These are phyloP conservation scores for Eimeria mitis DNA, from an alignment of 169 alveolate genomes.

Conservation along the genomic window DNA sequence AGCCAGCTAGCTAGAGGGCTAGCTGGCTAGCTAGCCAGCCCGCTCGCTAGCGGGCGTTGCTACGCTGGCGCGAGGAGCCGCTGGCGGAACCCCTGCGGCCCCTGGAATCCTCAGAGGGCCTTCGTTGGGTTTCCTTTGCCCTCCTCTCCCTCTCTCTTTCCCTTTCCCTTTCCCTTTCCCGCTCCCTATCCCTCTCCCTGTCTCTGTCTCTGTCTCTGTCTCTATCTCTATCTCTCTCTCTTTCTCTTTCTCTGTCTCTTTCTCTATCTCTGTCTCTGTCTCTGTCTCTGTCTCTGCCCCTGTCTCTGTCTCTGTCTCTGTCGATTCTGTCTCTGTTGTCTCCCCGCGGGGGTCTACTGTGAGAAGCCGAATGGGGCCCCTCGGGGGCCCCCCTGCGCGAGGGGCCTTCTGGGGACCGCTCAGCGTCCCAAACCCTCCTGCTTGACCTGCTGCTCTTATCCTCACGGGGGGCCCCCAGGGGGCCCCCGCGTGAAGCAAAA, in stretches of 20 bases:
- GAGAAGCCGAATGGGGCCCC: conserved; percentile 32
- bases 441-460: conserved; percentile 16
- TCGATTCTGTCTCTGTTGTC: conserved; percentile 10
- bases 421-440: conserved; percentile 29
- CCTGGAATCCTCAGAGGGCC: conserved; percentile 36
- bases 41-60: conserved; percentile 35
- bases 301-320: conserved; percentile 7
- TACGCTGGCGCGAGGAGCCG: conserved; percentile 34
- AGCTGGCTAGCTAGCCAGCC: neutral
- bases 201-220: conserved; percentile 25
- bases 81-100: conserved; percentile 20
- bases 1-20: conserved; percentile 19
- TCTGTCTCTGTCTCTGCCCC: too few relatives aligned
- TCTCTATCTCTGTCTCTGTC: too few relatives aligned
- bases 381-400: conserved; percentile 52
- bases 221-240: conserved; percentile 21
- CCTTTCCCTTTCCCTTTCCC: conserved; percentile 17
- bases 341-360: conserved; percentile 8
- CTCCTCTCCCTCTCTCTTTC: conserved; percentile 38
- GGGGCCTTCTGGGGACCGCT: conserved; percentile 26
- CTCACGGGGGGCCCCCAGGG: conserved; percentile 11
- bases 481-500: neutral
- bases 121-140: neutral
- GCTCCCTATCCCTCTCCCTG: conserved; percentile 6
- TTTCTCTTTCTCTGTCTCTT: conserved; percentile 4